These are phyloP conservation scores for Pseudodiploospora longispora DNA, from an alignment of 2,329 filamentous ascomycete genomes.

Conservation along the genomic window DNA sequence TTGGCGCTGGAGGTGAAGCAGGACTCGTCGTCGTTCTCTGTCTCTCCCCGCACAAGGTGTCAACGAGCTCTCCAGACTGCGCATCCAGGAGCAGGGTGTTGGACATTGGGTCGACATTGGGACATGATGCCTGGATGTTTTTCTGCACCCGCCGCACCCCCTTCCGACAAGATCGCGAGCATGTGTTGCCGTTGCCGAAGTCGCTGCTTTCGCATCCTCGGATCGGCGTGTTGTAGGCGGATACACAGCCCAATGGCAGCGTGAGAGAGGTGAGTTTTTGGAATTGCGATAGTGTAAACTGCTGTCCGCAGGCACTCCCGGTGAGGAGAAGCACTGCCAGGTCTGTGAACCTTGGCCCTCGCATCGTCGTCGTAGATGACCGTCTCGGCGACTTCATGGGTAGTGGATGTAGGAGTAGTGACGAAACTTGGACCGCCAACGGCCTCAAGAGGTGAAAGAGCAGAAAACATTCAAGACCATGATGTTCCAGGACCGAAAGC, in stretches of 20 bases:
- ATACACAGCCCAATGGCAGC: conserved; percentile 28
- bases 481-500: too few relatives aligned
- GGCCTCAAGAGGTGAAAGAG: too few relatives aligned
- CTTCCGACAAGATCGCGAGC: conserved; percentile 29
- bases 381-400: not conserved
- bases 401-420: too few relatives aligned
- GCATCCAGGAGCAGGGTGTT: conserved; percentile 30
- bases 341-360: not conserved
- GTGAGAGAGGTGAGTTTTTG: conserved; percentile 30
- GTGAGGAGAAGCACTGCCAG: conserved; percentile 14
- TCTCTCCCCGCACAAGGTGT: conserved; percentile 23
- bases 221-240: conserved; percentile 35
- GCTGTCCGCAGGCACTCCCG: conserved; percentile 15
- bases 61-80: conserved; percentile 27
- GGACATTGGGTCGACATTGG: conserved; percentile 13
- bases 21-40: conserved; percentile 2
- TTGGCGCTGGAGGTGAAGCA: not conserved
- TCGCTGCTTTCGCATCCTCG: conserved; percentile 28
- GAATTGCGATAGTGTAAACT: conserved; percentile 30
- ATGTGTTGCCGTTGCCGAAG: conserved; percentile 25
- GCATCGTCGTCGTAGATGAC: not conserved
- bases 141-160: conserved; percentile 20
- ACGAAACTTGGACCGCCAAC: too few relatives aligned
- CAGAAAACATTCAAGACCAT: too few relatives aligned
- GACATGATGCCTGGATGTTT: conserved; percentile 21